phyloP scores from a whole-genome alignment of 805 yeast species.

The Saturnispora galanensis region DNA sequence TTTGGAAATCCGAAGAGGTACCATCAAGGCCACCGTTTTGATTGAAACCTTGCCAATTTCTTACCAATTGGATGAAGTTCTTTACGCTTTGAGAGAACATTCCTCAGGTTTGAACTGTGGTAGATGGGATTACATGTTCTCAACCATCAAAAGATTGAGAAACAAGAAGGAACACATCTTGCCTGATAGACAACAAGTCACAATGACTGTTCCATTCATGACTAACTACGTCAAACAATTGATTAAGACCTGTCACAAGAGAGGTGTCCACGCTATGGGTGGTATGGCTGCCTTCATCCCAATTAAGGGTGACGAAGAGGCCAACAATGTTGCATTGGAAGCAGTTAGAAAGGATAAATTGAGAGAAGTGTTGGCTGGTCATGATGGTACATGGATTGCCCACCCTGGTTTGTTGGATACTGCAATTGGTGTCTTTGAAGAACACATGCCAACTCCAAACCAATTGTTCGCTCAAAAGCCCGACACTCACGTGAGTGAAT shows the following conservation, averaged over 20 bases:
- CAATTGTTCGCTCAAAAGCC: conserved; percentile 48
- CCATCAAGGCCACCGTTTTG: conserved; percentile 71
- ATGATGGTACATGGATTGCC: conserved; percentile 87
- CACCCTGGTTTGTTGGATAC: conserved; percentile 75
- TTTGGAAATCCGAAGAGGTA: conserved; percentile 59
- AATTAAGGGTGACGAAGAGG: conserved; percentile 56
- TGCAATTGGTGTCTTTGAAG: conserved; percentile 62
- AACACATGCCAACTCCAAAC: conserved; percentile 76
- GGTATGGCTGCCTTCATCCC: conserved; percentile 90
- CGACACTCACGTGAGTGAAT: conserved; percentile 33
- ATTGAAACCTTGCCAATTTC: conserved; percentile 82
- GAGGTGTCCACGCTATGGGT: conserved; percentile 82
- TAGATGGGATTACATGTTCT: conserved; percentile 82
- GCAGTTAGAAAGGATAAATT: conserved; percentile 68
- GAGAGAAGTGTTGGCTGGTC: conserved; percentile 69
- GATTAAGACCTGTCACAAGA: conserved; percentile 63
- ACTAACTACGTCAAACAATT: conserved; percentile 63
- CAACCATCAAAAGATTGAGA: conserved; percentile 67
- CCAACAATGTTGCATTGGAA: conserved; percentile 58
- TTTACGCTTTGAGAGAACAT: conserved; percentile 67
- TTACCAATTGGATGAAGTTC: conserved; percentile 78
- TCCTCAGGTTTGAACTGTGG: conserved; percentile 80
- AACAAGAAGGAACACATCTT: conserved; percentile 55
- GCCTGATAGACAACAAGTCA: conserved; percentile 73
- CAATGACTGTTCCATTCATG: conserved; percentile 79